These are phyloP conservation scores for Mrakia frigida DNA, from an alignment of 768 basidiomycete species.

Conservation along the genomic window DNA sequence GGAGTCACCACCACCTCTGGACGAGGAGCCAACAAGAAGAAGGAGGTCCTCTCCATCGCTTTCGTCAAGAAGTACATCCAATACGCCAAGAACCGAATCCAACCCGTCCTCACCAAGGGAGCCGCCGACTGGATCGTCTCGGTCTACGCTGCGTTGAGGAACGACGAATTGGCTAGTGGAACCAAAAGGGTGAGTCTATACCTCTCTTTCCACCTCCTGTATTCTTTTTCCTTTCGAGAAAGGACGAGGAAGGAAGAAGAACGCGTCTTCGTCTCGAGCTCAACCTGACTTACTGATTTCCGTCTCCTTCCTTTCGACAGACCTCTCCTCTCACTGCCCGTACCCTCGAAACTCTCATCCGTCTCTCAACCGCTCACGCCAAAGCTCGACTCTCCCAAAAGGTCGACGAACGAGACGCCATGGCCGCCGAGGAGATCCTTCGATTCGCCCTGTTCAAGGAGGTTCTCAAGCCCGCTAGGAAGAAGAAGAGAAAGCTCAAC, in stretches of 20 bases:
- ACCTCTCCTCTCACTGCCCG: constrained; percentile 96
- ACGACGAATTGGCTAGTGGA: constrained; percentile 85
- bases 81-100: constrained; percentile 83
- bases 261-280: too few relatives aligned
- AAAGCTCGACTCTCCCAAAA: constrained; percentile 84
- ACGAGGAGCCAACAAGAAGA: constrained; percentile 50
- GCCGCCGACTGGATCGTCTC: constrained; percentile 91
- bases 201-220: neutral
- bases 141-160: constrained; percentile 83
- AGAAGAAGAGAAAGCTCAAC: constrained; percentile 84
- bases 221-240: too few relatives aligned
- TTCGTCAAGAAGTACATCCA: constrained; percentile 99
- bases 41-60: constrained; percentile 81
- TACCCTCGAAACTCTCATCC: constrained; percentile 96
- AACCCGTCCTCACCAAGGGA: constrained; percentile 81
- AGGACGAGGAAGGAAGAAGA: too few relatives aligned
- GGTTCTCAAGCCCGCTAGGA: constrained; percentile 66
- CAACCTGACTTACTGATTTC: neutral
- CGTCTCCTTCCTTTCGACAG: constrained; percentile 48
- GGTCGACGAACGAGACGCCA: constrained; percentile 78
- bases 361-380: constrained; percentile 94
- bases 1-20: constrained; percentile 54
- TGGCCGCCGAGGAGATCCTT: constrained; percentile 87
- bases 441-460: constrained; percentile 97
- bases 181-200: constrained; percentile 67